A percentile compares a stretch with the other conserved stretches of the same genome.
Evolutionary conservation across 805 yeast species (phyloP).

Genomic region (Suhomyces sp.): DNA sequence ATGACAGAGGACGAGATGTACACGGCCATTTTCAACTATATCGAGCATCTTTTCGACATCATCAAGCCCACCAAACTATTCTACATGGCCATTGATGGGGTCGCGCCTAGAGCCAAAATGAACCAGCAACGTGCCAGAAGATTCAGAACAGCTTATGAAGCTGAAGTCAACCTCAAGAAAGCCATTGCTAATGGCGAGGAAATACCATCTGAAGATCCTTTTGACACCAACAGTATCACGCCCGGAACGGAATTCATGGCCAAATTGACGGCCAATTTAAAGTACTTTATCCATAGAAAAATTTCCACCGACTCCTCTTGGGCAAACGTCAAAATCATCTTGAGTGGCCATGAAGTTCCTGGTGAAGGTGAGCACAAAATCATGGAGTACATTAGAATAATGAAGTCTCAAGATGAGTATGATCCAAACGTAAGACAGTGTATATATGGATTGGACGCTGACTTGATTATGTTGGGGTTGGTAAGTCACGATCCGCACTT

Average conservation of each 20-base stretch:
- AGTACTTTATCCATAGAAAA: constrained; percentile 85
- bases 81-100: constrained; percentile 98
- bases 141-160: constrained; percentile 90
- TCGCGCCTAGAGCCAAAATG: constrained; percentile 98
- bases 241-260: constrained; percentile 98
- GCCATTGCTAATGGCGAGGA: constrained; percentile 72
- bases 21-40: constrained; percentile 88
- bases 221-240: constrained; percentile 89
- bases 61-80: constrained; percentile 84
- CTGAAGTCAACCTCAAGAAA: constrained; percentile 71
- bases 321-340: constrained; percentile 71
- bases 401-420: constrained; percentile 70
- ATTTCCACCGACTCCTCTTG: constrained; percentile 83
- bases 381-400: constrained; percentile 83
- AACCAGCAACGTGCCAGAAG: constrained; percentile 96
- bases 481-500: constrained; percentile 95
- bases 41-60: constrained; percentile 86
- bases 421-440: constrained; percentile 86
- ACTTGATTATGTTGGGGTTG: constrained; percentile 88
- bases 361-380: constrained; percentile 99
- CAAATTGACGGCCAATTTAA: constrained; percentile 72
- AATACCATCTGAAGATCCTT: constrained; percentile 79
- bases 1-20: constrained; percentile 89
- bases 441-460: constrained; percentile 94
- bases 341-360: constrained; percentile 94